Evolutionary conservation across 73 alveolate genomes (phyloP).

Genomic region (Paramecium pentaurelia): DNA sequence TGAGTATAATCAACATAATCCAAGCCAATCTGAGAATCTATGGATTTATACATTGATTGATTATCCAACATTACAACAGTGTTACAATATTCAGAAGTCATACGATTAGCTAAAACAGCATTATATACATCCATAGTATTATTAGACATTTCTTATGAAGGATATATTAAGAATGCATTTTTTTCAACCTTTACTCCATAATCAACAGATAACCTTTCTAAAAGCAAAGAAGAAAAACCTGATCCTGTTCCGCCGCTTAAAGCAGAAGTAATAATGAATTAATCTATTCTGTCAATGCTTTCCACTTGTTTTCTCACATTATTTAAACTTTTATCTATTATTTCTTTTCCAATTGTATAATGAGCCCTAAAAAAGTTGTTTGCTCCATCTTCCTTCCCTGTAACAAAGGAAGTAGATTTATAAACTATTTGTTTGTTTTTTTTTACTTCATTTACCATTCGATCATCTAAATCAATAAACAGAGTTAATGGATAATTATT

Average conservation of each 20-base stretch:
- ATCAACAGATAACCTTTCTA: conserved; percentile 37
- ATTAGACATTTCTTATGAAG: not conserved
- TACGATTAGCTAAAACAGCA: not conserved
- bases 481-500: not conserved
- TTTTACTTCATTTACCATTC: not conserved
- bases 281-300: not conserved
- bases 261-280: conserved; percentile 6
- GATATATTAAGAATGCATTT: not conserved
- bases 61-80: not conserved
- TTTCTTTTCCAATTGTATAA: conserved; percentile 44
- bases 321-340: not conserved
- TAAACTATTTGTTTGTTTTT: not conserved
- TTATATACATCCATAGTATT: not conserved
- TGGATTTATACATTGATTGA: not conserved
- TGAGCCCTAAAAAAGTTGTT: conserved; percentile 52
- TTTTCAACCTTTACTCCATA: not conserved
- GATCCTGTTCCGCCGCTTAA: conserved; percentile 59
- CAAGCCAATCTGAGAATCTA: not conserved
- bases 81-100: not conserved
- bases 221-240: conserved; percentile 39
- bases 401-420: not conserved
- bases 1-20: not conserved
- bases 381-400: conserved; percentile 2
- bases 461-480: not conserved
- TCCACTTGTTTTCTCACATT: conserved; percentile 34